Conservation (phyloP, 2,329 filamentous ascomycete species). For the Chaetomiaceae sp. region DNA sequence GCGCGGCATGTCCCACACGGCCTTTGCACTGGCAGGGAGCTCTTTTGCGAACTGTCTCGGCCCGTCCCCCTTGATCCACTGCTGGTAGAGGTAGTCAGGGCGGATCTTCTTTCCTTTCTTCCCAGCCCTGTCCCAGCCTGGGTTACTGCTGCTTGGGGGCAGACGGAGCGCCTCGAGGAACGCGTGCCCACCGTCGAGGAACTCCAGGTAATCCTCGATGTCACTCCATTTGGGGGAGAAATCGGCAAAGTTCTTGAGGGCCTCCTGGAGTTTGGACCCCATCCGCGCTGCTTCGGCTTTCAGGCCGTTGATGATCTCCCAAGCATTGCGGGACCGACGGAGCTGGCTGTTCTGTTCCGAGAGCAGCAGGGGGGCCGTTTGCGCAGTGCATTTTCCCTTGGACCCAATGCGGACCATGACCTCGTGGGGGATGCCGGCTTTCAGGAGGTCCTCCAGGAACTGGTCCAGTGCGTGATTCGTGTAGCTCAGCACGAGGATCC, state of each 20-base stretch:
- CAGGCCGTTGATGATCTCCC: constrained; percentile 39
- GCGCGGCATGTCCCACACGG: constrained; percentile 51
- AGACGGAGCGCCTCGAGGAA: constrained; percentile 56
- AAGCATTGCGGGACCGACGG: constrained; percentile 32
- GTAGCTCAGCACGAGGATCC: constrained; percentile 61
- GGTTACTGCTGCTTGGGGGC: constrained; percentile 39
- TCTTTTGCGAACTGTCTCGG: constrained; percentile 40
- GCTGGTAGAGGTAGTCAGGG: constrained; percentile 46
- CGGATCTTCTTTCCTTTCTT: constrained; percentile 41
- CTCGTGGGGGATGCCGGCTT: constrained; percentile 48
- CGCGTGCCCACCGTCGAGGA: constrained; percentile 44
- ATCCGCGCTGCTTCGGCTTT: constrained; percentile 35
- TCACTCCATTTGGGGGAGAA: constrained; percentile 23
- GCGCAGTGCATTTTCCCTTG: constrained; percentile 51
- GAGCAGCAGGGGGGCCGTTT: constrained; percentile 47
- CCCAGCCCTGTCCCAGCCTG: constrained; percentile 43
- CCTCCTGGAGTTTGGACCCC: constrained; percentile 17
- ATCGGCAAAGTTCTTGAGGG: constrained; percentile 16
- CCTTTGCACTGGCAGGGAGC: constrained; percentile 27
- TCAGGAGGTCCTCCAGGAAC: constrained; percentile 59
- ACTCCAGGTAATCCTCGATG: constrained; percentile 45
- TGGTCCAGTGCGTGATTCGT: constrained; percentile 66
- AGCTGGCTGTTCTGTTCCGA: constrained; percentile 36
- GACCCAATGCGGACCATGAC: constrained; percentile 60
- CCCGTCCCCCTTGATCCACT: constrained; percentile 47